Evolutionary conservation across 768 basidiomycete genomes (phyloP).

Genomic region (Podaxis rugospora): DNA sequence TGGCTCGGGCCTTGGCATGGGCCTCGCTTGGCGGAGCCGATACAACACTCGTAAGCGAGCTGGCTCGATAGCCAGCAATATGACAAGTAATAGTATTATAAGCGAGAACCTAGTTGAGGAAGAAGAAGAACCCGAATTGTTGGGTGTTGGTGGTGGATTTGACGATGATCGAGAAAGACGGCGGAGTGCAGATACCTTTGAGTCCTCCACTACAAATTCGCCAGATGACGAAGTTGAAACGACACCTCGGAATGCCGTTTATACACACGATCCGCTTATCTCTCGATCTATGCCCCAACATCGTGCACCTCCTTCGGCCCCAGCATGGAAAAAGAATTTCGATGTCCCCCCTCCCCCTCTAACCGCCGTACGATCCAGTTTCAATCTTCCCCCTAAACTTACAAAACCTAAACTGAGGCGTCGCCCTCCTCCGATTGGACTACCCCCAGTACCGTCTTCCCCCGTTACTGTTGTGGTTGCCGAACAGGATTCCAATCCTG

Average conservation of each 20-base stretch:
- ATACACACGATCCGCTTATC: constrained; percentile 16
- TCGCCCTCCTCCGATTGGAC: constrained; percentile 52
- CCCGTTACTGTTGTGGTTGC: constrained; percentile 54
- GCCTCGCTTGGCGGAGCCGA: constrained; percentile 57
- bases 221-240: constrained; percentile 38
- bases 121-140: constrained; percentile 70
- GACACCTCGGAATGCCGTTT: constrained; percentile 21
- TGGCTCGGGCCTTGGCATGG: constrained; percentile 61
- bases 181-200: constrained; percentile 29
- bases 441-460: constrained; percentile 73
- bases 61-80: constrained; percentile 69
- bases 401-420: constrained; percentile 44
- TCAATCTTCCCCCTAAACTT: constrained; percentile 34
- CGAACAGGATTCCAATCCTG: constrained; percentile 15
- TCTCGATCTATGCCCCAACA: constrained; percentile 25
- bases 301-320: constrained; percentile 44
- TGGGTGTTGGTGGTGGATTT: constrained; percentile 68
- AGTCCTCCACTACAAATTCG: constrained; percentile 38
- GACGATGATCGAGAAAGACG: constrained; percentile 38
- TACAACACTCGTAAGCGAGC: constrained; percentile 67
- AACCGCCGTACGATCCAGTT: constrained; percentile 50
- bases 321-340: constrained; percentile 57
- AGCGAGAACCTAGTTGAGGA: constrained; percentile 82
- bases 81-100: constrained; percentile 61
- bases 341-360: constrained; percentile 44